Base-by-base conservation (phyloP, 345 rosid genomes). In the Abelmoschus esculentus region DNA sequence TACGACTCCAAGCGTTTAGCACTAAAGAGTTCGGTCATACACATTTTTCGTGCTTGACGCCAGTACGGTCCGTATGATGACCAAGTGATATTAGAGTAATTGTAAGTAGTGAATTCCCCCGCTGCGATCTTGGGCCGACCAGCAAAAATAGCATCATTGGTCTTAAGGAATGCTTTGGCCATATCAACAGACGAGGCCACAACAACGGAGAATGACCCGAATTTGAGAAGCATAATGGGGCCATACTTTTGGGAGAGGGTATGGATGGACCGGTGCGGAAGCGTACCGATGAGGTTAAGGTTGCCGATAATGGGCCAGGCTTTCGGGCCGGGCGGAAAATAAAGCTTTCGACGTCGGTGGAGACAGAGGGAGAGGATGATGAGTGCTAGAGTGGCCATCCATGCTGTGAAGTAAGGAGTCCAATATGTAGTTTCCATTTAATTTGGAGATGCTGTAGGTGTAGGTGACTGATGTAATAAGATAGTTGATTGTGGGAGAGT, bases 281-380 rank as follows among this genome's bases (percentile, higher is more conserved):
- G 86, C 5, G 82, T 0, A 46, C 89, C 83, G 1, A 87, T 89
- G 31, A 86, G 84, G 79, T 89, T 76, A 22, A 83, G 91, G 81
- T 86, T 89, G 59, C 95, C 91, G 7, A 89, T 84, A 8, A 89
- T 72, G n/a, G 95, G 91, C 90, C 90, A 86, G 0, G 86, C 76
- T 62, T 78, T 86, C 68, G 19, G 95, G 90, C 90, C 90, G 83
- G 0, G 86, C 0, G 95, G 91, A 0, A 64, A 77, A 74, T 86
- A 82, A 50, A 76, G 80, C 40, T 72, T 80, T 0, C 70, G 63
- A 54, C 81, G 42, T 7, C 66, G 83, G 26, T 74, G 86, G 77
- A 80, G 54, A 42, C 34, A 68, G 50, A 72, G 55, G 71, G 79
- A 56, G 61, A 85, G 73, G 72, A 85, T 67, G 73, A 83, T 12